phyloP scores from a whole-genome alignment of 768 basidiomycete genomes.

The Erythrobasidium yunnanense region DNA sequence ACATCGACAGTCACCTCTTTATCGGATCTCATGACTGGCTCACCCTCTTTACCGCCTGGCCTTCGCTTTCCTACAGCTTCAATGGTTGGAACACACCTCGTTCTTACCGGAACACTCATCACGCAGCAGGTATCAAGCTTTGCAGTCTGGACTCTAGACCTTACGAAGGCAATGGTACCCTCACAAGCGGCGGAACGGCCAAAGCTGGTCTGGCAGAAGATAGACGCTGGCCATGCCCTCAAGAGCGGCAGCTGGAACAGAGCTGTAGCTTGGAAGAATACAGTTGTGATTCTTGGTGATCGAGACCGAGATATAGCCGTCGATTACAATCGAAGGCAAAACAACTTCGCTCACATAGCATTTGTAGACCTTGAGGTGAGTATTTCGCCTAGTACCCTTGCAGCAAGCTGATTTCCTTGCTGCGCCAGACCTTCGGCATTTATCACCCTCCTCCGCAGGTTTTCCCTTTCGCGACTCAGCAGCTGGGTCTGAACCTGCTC shows the following conservation, averaged over 20 bases:
- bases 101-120: conserved; percentile 90
- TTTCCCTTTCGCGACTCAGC: conserved; percentile 62
- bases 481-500: conserved; percentile 69
- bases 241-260: conserved; percentile 89
- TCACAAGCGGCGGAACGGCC: conserved; percentile 38
- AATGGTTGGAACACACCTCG: conserved; percentile 75
- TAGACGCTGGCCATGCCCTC: conserved; percentile 77
- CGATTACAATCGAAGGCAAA: conserved; percentile 79
- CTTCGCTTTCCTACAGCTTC: conserved; percentile 92
- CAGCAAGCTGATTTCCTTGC: conserved; percentile 71
- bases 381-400: neutral
- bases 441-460: conserved; percentile 65
- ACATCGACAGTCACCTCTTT: conserved; percentile 70
- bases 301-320: conserved; percentile 70
- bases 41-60: conserved; percentile 70
- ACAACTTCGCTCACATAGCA: conserved; percentile 50
- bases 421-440: conserved; percentile 86
- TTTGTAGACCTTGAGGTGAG: conserved; percentile 29
- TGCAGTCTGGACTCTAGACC: conserved; percentile 89
- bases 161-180: conserved; percentile 43
- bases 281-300: conserved; percentile 84
- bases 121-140: conserved; percentile 88
- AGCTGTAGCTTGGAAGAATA: conserved; percentile 76
- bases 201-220: conserved; percentile 71
- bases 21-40: conserved; percentile 67